Conservation (phyloP, 2,329 filamentous ascomycete genomes). For the Ophiostoma triangulosporum region DNA sequence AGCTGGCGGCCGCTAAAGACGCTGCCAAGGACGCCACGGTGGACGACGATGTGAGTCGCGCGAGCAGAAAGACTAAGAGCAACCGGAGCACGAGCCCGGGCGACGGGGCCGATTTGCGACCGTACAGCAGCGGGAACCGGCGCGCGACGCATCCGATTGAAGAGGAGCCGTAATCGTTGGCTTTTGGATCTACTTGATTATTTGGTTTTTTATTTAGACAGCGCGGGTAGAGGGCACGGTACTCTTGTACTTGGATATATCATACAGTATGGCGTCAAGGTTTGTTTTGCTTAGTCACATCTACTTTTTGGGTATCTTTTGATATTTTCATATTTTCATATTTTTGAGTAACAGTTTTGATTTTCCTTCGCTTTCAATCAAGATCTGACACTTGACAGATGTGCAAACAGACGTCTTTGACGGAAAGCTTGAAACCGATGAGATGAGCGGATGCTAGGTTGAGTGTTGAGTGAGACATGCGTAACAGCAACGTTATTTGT, state of each 20-base stretch:
- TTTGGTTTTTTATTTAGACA: too few relatives aligned
- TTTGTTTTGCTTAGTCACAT: too few relatives aligned
- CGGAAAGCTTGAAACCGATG: too few relatives aligned
- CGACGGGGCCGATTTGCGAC: background rate
- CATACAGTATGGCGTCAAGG: too few relatives aligned
- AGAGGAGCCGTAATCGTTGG: conserved; percentile 5
- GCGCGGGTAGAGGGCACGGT: too few relatives aligned
- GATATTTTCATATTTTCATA: background rate
- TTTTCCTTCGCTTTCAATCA: background rate
- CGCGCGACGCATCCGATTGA: conserved; percentile 7
- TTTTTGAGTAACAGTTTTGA: background rate
- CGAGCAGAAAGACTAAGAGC: background rate
- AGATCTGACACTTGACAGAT: too few relatives aligned
- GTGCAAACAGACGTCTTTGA: too few relatives aligned
- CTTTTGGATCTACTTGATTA: too few relatives aligned
- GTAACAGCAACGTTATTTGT: too few relatives aligned
- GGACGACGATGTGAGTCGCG: background rate
- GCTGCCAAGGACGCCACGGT: background rate
- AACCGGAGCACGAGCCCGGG: background rate
- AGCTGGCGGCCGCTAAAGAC: conserved; percentile 20
- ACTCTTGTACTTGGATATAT: too few relatives aligned
- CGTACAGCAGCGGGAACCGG: conserved; percentile 4
- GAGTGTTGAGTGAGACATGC: too few relatives aligned
- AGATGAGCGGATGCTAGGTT: too few relatives aligned
- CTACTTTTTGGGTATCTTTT: background rate